Conservation (phyloP, 768 basidiomycete species). For the Macrocybe gigantea region DNA sequence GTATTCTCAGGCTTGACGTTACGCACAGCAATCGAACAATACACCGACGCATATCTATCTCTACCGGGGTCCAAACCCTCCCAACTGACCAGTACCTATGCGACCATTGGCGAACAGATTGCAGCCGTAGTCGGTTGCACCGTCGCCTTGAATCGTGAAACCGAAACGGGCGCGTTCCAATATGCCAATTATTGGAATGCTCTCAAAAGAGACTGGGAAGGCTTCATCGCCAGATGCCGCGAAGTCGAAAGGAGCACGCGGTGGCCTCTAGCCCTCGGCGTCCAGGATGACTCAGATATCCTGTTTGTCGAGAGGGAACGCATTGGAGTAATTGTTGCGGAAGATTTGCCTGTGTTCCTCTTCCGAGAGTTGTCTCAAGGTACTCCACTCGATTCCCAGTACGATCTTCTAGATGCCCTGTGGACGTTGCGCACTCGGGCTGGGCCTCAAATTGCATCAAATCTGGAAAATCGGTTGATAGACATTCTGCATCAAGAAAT, state of each 20-base stretch:
- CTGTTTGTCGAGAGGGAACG: slow-evolving; percentile 77
- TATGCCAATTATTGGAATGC: slow-evolving; percentile 79
- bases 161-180: slow-evolving; percentile 74
- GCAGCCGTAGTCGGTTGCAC: slow-evolving; percentile 84
- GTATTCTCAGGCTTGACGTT: slow-evolving; percentile 83
- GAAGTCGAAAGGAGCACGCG: slow-evolving; percentile 85
- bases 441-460: slow-evolving; percentile 50
- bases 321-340: slow-evolving; percentile 52
- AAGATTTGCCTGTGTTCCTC: slow-evolving; percentile 63
- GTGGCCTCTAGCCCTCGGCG: slow-evolving; percentile 69
- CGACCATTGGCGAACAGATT: slow-evolving; percentile 68
- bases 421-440: slow-evolving; percentile 60
- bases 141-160: slow-evolving; percentile 64
- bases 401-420: slow-evolving; percentile 51
- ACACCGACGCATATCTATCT: slow-evolving; percentile 66
- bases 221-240: slow-evolving; percentile 85
- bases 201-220: slow-evolving; percentile 92
- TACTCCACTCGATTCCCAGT: slow-evolving; percentile 39
- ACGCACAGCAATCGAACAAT: slow-evolving; percentile 76
- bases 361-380: slow-evolving; percentile 42
- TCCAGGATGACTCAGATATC: slow-evolving; percentile 37
- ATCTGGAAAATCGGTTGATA: slow-evolving; percentile 51
- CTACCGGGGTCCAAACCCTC: slow-evolving; percentile 52
- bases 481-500: slow-evolving; percentile 73
- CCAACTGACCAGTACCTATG: slow-evolving; percentile 56